phyloP scores from a whole-genome alignment of 2,329 filamentous ascomycete genomes.

The Plectosphaerella cucumerina region DNA sequence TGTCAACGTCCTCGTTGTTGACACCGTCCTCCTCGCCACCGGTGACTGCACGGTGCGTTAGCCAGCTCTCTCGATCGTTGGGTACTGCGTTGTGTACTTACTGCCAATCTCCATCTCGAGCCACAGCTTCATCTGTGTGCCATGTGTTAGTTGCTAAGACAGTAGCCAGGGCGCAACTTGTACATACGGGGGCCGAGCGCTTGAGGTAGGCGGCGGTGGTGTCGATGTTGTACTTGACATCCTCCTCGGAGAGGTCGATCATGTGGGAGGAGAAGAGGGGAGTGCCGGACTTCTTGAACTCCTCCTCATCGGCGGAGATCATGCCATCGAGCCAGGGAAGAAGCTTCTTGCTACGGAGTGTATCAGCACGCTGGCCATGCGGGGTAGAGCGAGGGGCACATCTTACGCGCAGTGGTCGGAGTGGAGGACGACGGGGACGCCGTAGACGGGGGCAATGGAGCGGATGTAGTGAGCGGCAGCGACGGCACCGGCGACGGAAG shows the following conservation, averaged over 20 bases:
- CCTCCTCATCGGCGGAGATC: constrained; percentile 87
- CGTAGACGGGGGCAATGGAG: constrained; percentile 79
- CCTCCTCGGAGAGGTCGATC: constrained; percentile 95
- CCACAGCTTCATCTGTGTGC: constrained; percentile 80
- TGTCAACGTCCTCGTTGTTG: constrained; percentile 97
- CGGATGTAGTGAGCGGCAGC: constrained; percentile 94
- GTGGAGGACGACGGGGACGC: constrained; percentile 87
- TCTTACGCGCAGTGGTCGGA: constrained; percentile 84
- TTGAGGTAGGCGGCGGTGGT: constrained; percentile 92
- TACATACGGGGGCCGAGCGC: constrained; percentile 67
- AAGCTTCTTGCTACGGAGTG: constrained; percentile 70
- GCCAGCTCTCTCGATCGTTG: background rate
- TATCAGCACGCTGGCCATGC: background rate
- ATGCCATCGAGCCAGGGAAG: constrained; percentile 96
- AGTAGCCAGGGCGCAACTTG: too few relatives aligned
- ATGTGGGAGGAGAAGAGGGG: constrained; percentile 97
- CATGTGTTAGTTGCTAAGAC: background rate
- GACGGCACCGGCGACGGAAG: constrained; percentile 82
- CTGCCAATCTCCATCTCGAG: constrained; percentile 81
- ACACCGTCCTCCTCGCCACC: constrained; percentile 97
- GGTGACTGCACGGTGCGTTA: constrained; percentile 61
- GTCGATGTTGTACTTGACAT: constrained; percentile 83
- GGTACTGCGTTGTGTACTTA: constrained; percentile 17
- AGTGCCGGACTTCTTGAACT: constrained; percentile 90
- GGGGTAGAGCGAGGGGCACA: too few relatives aligned